phyloP scores from a whole-genome alignment of 108 stramenopile genomes.

The Fistulifera solaris region DNA sequence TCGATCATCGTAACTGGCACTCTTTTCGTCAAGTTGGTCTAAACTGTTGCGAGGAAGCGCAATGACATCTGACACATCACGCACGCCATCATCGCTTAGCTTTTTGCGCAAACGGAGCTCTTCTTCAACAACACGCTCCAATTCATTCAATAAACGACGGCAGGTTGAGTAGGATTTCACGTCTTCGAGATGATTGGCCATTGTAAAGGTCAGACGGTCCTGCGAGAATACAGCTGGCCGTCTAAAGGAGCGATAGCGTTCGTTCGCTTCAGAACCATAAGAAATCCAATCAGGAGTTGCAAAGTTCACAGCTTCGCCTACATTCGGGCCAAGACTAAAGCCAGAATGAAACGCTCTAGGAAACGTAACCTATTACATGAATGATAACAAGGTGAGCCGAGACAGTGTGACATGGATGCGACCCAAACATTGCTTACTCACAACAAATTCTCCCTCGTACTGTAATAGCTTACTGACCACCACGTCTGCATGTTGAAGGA shows the following conservation, averaged over 20 bases:
- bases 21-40: slow-evolving; percentile 74
- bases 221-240: slow-evolving; percentile 87
- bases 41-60: slow-evolving; percentile 60
- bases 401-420: too few species aligned
- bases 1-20: slow-evolving; percentile 88
- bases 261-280: slow-evolving; percentile 85
- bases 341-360: slow-evolving; percentile 96
- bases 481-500: slow-evolving; percentile 72
- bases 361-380: too few species aligned
- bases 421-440: too few species aligned
- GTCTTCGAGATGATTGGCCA: slow-evolving; percentile 74
- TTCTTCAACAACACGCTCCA: slow-evolving; percentile 65
- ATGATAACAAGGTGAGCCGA: too few species aligned
- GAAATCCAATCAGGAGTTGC: slow-evolving; percentile 91
- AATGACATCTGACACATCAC: slow-evolving; percentile 65
- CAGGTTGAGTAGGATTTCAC: slow-evolving; percentile 48
- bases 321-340: slow-evolving; percentile 92
- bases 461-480: slow-evolving; percentile 86
- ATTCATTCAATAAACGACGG: slow-evolving; percentile 44
- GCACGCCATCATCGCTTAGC: slow-evolving; percentile 56
- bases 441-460: slow-evolving; percentile 87
- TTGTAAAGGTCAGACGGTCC: slow-evolving; percentile 85
- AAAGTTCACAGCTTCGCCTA: slow-evolving; percentile 93
- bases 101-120: slow-evolving; percentile 46
- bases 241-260: slow-evolving; percentile 79